phyloP scores from a whole-genome alignment of 129 eudicot genomes.

The Escallonia rubra region DNA sequence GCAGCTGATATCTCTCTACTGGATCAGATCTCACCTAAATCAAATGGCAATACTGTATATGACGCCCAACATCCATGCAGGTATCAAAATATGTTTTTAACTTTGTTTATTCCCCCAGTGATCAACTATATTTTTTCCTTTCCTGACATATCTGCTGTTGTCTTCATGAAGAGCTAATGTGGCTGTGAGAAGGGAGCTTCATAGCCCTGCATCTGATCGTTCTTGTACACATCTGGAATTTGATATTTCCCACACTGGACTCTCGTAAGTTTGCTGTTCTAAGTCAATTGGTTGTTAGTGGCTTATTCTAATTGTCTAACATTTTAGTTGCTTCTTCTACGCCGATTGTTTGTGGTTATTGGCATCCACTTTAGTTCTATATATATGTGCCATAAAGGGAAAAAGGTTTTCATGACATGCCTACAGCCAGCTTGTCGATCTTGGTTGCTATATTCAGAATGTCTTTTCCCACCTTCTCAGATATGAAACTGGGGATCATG shows the following conservation, averaged over 20 bases:
- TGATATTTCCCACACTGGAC: slow-evolving; percentile 79
- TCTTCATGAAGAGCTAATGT: slow-evolving; percentile 56
- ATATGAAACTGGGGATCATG: slow-evolving; percentile 97
- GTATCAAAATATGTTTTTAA: slow-evolving; percentile 20
- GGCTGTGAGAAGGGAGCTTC: slow-evolving; percentile 90
- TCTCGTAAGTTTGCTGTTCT: slow-evolving; percentile 41
- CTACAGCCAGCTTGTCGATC: background rate
- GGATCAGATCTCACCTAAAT: slow-evolving; percentile 32
- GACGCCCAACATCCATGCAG: slow-evolving; percentile 97
- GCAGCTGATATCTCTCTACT: slow-evolving; percentile 21
- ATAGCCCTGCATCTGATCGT: slow-evolving; percentile 90
- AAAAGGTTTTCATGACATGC: background rate
- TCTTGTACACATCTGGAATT: slow-evolving; percentile 98
- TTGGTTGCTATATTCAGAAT: background rate
- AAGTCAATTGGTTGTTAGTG: background rate
- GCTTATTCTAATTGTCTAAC: background rate
- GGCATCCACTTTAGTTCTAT: background rate
- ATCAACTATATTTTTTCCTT: background rate
- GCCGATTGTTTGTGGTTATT: background rate
- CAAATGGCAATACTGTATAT: slow-evolving; percentile 67
- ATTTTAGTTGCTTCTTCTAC: background rate
- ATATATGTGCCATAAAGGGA: background rate
- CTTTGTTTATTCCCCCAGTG: background rate
- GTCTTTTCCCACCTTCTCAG: slow-evolving; percentile 27
- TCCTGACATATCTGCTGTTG: slow-evolving; percentile 9